Base-by-base conservation (phyloP, 306 rosid species). In the Sphenostylis stenocarpa region DNA sequence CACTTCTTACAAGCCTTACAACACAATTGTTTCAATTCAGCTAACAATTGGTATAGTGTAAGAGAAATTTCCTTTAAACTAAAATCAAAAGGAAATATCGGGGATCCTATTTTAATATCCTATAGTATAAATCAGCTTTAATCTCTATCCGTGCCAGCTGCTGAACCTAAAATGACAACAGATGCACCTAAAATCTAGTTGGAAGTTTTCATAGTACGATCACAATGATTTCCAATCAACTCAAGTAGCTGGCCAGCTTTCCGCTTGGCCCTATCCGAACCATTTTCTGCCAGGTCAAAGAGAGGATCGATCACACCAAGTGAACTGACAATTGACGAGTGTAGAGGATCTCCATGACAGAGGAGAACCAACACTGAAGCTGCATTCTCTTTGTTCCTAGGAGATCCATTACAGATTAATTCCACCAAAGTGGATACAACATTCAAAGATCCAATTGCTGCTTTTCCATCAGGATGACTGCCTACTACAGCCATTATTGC, bases 191-290 rank as follows among this genome's bases (percentile, higher is more conserved):
- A 60, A 86, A 45, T 55, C 70, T 64, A 85, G 77, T 81, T 77
- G 63, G 74, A 63, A 13, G 82, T 53, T 83, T 85, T 83, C 68
- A 76, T 65, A 4, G 78, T 72, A 57, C 85, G 78, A 2, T 75
- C 86, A 70, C 57, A 80, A 60, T 78, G 88, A 81, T 87, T 87
- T 34, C 84, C 85, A 41, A 93, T 43, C 81, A 90, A 80, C 73
- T 87, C 94, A 6, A 93, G 89, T 73, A 93, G 85, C 82, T 91
- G 91, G 1, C 69, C 68, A 47, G 98, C 98, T 80, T 93, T 93
- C 56, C 91, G 84, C 85, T 84, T 90, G 29, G 86, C 96, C 81
- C 97, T 84, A 14, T 86, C 96, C 2, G 98, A 83, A 60, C 98
- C 98, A 77, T 82, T 90, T 70, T 73, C 83, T 3, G 84, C 83